These are phyloP conservation scores for Pyrus communis DNA, from an alignment of 306 rosid species.

Conservation along the genomic window DNA sequence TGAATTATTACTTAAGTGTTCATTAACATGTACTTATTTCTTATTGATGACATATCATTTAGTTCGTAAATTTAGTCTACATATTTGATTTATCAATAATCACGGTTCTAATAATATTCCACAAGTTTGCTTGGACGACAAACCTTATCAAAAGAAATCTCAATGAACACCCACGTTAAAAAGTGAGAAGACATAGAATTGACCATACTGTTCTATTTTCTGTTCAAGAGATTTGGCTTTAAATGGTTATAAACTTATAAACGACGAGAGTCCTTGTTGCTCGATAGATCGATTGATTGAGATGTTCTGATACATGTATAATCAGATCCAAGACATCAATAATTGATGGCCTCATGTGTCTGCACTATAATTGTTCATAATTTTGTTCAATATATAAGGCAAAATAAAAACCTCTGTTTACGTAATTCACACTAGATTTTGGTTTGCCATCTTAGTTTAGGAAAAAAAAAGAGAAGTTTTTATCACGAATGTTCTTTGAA, in stretches of 20 bases:
- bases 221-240: not conserved
- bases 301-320: not conserved
- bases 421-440: not conserved
- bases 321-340: not conserved
- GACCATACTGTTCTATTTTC: not conserved
- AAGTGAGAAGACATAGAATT: constrained; percentile 3
- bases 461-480: too few relatives aligned
- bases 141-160: constrained; percentile 22
- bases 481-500: too few relatives aligned
- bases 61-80: too few relatives aligned
- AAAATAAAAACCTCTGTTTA: too few relatives aligned
- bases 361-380: not conserved
- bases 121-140: not conserved
- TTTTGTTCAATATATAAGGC: not conserved
- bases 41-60: too few relatives aligned
- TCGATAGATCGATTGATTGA: not conserved
- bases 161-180: constrained; percentile 7
- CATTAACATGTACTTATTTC: too few relatives aligned
- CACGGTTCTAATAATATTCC: not conserved
- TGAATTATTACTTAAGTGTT: too few relatives aligned
- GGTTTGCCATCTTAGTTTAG: not conserved
- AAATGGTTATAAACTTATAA: not conserved
- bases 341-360: not conserved
- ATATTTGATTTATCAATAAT: too few relatives aligned
- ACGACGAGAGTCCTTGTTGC: not conserved